A percentile compares a stretch with the other conserved stretches of the same genome.
Evolutionary conservation across 345 rosid species (phyloP).

Genomic region (Camelina laxa): DNA sequence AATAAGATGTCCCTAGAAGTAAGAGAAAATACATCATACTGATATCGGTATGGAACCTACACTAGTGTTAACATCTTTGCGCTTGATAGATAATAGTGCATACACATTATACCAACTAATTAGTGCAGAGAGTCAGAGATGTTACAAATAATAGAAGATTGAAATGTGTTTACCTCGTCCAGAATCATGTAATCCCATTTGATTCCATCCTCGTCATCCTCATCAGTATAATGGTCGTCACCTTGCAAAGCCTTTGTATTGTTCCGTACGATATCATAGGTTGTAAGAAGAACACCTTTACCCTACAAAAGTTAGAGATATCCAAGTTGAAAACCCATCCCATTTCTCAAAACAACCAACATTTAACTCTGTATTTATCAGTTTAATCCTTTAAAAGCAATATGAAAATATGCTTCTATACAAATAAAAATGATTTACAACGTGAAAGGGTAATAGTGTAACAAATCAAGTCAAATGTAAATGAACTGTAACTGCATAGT

Average conservation of each 20-base stretch:
- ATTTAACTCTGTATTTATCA: slow-evolving; percentile 20
- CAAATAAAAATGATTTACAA: slow-evolving; percentile 12
- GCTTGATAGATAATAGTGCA: neutral
- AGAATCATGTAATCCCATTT: slow-evolving; percentile 97
- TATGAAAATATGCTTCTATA: slow-evolving; percentile 7
- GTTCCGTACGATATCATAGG: slow-evolving; percentile 92
- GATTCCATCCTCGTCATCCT: slow-evolving; percentile 59
- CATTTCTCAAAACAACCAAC: neutral
- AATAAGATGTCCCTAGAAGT: slow-evolving; percentile 87
- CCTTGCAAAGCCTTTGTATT: slow-evolving; percentile 79
- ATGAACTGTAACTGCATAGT: slow-evolving; percentile 9
- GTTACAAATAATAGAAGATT: slow-evolving; percentile 19
- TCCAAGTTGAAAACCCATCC: slow-evolving; percentile 14
- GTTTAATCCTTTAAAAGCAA: slow-evolving; percentile 3
- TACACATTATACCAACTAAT: slow-evolving; percentile 13
- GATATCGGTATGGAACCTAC: slow-evolving; percentile 1
- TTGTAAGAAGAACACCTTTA: slow-evolving; percentile 87
- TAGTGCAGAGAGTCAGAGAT: neutral
- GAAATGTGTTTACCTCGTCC: slow-evolving; percentile 70
- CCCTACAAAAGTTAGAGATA: slow-evolving; percentile 52
- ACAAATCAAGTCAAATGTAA: slow-evolving; percentile 23
- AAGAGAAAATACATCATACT: slow-evolving; percentile 15
- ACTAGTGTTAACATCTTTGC: slow-evolving; percentile 10
- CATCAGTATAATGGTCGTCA: slow-evolving; percentile 49
- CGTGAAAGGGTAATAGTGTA: neutral